phyloP scores from a whole-genome alignment of 768 basidiomycete species.

The Leccinum aurantiacum region DNA sequence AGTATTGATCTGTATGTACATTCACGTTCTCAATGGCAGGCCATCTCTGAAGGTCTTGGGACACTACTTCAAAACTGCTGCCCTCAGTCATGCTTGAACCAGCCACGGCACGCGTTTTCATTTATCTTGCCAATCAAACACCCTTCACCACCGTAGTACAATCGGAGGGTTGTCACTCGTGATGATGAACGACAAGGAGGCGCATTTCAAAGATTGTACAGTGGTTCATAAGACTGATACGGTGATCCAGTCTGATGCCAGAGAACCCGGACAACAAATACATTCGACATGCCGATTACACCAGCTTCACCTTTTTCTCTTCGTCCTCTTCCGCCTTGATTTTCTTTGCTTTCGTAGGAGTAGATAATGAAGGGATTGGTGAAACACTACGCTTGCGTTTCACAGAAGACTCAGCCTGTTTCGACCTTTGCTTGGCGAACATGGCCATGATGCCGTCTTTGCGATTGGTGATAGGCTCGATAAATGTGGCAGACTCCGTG shows the following conservation, averaged over 20 bases:
- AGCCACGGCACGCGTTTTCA: too few species aligned
- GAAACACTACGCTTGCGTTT: constrained; percentile 33
- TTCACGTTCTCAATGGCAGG: too few species aligned
- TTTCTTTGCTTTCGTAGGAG: background rate
- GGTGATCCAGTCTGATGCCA: background rate
- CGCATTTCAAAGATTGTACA: background rate
- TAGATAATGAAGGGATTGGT: constrained; percentile 8
- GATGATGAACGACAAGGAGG: too few species aligned
- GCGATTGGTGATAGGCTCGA: constrained; percentile 74
- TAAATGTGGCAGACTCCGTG: constrained; percentile 75
- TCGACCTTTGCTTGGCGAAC: constrained; percentile 63
- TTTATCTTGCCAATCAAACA: too few species aligned
- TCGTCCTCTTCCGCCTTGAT: constrained; percentile 14
- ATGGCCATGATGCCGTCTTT: constrained; percentile 86
- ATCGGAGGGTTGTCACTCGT: too few species aligned
- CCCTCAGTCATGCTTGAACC: too few species aligned
- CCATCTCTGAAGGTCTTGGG: too few species aligned
- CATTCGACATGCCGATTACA: background rate
- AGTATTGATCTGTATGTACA: too few species aligned
- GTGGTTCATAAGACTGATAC: background rate
- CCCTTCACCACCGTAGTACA: too few species aligned
- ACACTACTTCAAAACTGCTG: too few species aligned
- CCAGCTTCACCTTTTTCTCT: constrained; percentile 18
- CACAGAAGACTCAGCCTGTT: constrained; percentile 11
- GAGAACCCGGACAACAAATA: background rate